A percentile compares a stretch with the other conserved stretches of the same genome.
These are phyloP conservation scores for Hericium erinaceus DNA, from an alignment of 768 basidiomycete genomes.

Conservation along the genomic window DNA sequence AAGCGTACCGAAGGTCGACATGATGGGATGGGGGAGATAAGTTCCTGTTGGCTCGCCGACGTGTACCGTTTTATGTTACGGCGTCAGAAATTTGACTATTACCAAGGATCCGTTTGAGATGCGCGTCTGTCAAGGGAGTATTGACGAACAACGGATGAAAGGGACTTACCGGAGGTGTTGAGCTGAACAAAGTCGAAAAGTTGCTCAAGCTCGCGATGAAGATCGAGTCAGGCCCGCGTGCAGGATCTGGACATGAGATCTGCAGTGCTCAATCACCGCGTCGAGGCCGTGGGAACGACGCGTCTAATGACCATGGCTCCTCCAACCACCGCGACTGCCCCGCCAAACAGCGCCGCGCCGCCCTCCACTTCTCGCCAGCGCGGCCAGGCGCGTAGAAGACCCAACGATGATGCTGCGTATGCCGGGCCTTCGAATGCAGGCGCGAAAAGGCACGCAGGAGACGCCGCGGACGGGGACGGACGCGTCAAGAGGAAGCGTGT, in stretches of 20 bases:
- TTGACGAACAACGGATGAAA: too few species aligned
- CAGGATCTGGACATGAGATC: background rate
- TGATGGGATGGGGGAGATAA: conserved; percentile 22
- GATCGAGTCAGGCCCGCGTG: background rate
- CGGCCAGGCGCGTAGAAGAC: conserved; percentile 21
- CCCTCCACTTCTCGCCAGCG: conserved; percentile 6
- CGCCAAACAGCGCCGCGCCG: background rate
- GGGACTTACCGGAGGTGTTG: background rate
- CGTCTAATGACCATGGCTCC: conserved; percentile 2
- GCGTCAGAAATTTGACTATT: too few species aligned
- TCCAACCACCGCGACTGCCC: conserved; percentile 5
- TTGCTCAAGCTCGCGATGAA: background rate
- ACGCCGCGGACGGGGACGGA: conserved; percentile 66
- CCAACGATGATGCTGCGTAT: conserved; percentile 50
- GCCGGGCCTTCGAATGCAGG: conserved; percentile 20
- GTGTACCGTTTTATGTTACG: too few species aligned
- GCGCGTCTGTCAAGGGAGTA: too few species aligned
- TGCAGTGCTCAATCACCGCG: background rate
- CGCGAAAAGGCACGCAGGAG: conserved; percentile 53
- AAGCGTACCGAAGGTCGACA: conserved; percentile 90
- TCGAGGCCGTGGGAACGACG: background rate
- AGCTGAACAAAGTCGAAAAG: background rate
- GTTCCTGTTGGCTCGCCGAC: too few species aligned
- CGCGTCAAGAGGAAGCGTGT: conserved; percentile 65
- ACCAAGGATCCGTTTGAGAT: too few species aligned